phyloP scores from a whole-genome alignment of 176 grass and related monocot genomes.

The Canna indica region DNA sequence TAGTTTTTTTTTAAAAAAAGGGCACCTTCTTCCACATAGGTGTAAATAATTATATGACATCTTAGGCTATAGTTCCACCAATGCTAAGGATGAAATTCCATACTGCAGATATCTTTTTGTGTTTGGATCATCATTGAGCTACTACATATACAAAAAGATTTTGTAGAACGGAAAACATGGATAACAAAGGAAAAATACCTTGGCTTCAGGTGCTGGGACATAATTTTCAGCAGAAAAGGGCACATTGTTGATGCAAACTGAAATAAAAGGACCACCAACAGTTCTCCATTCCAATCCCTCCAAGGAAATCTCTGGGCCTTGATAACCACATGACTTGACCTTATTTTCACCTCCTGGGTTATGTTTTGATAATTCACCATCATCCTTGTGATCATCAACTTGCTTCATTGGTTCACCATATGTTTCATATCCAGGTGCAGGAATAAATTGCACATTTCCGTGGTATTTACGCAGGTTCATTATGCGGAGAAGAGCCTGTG shows the following conservation, averaged over 20 bases:
- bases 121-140: no score
- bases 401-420: slow-evolving; percentile 45
- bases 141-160: not conserved
- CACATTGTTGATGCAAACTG: slow-evolving; percentile 68
- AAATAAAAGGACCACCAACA: slow-evolving; percentile 61
- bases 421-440: slow-evolving; percentile 69
- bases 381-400: not conserved
- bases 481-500: slow-evolving; percentile 52
- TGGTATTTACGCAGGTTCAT: slow-evolving; percentile 62
- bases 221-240: slow-evolving; percentile 49
- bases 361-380: not conserved
- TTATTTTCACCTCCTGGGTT: slow-evolving; percentile 14
- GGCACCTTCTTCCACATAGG: not conserved
- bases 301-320: slow-evolving; percentile 28
- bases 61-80: not conserved
- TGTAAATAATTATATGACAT: not conserved
- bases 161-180: not conserved
- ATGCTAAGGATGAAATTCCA: not conserved
- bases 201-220: slow-evolving; percentile 60
- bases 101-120: not conserved
- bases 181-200: slow-evolving; percentile 28
- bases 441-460: slow-evolving; percentile 56
- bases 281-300: slow-evolving; percentile 45
- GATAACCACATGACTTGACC: slow-evolving; percentile 29
- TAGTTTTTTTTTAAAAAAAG: not conserved